These are phyloP conservation scores for Fremontodendron californicum DNA, from an alignment of 345 rosid species.

Conservation along the genomic window DNA sequence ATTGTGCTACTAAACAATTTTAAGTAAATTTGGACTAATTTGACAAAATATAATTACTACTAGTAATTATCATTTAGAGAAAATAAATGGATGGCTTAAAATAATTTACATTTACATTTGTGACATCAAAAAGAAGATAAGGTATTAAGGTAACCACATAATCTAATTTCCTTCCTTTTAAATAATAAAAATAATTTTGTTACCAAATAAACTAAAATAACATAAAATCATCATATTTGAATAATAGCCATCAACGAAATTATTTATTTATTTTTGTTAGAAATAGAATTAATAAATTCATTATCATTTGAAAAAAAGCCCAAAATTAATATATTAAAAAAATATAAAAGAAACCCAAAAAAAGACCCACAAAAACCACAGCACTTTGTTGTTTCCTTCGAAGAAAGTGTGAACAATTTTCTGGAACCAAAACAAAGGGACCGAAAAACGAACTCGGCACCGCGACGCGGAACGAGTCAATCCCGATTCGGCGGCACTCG, in stretches of 20 bases:
- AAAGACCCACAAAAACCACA: not conserved
- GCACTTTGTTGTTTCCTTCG: not conserved
- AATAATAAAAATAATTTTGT: no score
- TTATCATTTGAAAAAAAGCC: not conserved
- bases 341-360: not conserved
- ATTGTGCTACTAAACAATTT: no score
- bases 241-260: not conserved
- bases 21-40: no score
- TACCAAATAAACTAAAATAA: no score
- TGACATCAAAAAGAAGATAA: no score
- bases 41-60: no score
- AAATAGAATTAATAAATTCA: not conserved
- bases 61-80: no score
- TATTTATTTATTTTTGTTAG: not conserved
- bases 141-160: no score
- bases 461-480: conserved; percentile 12
- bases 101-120: no score
- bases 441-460: not conserved
- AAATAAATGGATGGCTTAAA: no score
- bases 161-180: no score
- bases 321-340: not conserved
- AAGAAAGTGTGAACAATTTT: not conserved
- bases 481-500: conserved; percentile 5
- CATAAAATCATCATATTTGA: no score
- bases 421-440: not conserved